Evolutionary conservation across 306 rosid genomes (phyloP).

Genomic region (Cicer pinnatifidum): DNA sequence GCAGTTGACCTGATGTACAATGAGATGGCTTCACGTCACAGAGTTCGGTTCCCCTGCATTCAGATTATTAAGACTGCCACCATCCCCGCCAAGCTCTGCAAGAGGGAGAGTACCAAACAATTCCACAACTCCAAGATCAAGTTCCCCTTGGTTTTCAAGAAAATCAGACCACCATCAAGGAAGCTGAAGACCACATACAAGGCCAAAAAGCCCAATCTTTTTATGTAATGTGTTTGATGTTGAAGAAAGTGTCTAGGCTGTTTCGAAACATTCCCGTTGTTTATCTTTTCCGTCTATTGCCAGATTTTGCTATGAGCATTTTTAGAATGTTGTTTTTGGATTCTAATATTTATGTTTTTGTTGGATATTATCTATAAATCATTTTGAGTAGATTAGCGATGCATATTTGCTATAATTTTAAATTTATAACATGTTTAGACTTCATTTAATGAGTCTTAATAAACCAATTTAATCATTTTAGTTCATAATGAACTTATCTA

Average conservation of each 20-base stretch:
- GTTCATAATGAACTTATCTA: too few species aligned
- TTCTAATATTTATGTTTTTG: constrained; percentile 20
- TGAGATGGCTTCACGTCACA: constrained; percentile 93
- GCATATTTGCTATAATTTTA: too few species aligned
- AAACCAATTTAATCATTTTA: too few species aligned
- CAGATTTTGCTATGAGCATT: constrained; percentile 37
- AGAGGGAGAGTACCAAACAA: constrained; percentile 89
- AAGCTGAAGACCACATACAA: constrained; percentile 92
- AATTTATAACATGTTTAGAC: too few species aligned
- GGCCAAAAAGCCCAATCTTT: constrained; percentile 87
- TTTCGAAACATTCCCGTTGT: not conserved
- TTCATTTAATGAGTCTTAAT: too few species aligned
- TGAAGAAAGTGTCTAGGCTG: constrained; percentile 3
- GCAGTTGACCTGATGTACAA: constrained; percentile 79
- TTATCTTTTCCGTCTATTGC: constrained; percentile 23
- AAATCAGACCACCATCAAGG: constrained; percentile 81
- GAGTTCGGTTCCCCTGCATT: constrained; percentile 85
- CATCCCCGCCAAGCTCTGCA: constrained; percentile 82
- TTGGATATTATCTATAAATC: constrained; percentile 37
- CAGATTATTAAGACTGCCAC: constrained; percentile 92
- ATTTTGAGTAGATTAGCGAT: constrained; percentile 45
- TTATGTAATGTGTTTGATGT: constrained; percentile 60
- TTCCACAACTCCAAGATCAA: constrained; percentile 88
- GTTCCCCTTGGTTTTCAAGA: constrained; percentile 86
- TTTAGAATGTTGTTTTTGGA: constrained; percentile 36